Evolutionary conservation across 768 basidiomycete genomes (phyloP), one percentile per base, ranked within the genome.

Genomic region (Russula ochroleuca): DNA sequence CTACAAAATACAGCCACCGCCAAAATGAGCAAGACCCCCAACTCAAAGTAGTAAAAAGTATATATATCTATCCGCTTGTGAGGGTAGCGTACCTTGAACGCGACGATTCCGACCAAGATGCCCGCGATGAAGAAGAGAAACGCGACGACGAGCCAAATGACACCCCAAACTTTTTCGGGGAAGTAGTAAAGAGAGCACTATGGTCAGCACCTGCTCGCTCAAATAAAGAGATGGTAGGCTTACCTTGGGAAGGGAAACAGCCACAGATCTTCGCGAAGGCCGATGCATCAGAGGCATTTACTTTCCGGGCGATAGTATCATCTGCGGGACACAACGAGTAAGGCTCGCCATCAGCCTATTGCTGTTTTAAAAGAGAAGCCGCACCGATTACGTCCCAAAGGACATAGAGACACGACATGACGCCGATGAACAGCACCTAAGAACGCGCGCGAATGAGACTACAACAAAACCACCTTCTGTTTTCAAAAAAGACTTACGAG

Each of bases 381-480:
- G 62, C 59, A 85, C 91, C 89, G 38, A 92, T 80, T 55, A 96
- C 87, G 69, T 96, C 94, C 89, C 91, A 95, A 1, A 92, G 79
- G 56, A 85, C 87, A 69, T 94, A 94, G 77, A 94, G 77, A 73
- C 88, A 90, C 9, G 88, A 90, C 92, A 94, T 94, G 65, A 85
- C 83, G 19, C 92, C 92, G 38, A 94, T 83, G 72, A 94, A 94
- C 28, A 94, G 73, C 13, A 93, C 78, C 89, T 90, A 35, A 4
- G 21, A 2, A 58, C 10, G 21, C 10, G 10, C 8, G 21, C 17
- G 8, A 48, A 43, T 49, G 14, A 55, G 41, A 15, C 2, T 11
- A 11, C 50, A 3, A 13, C 19, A 52, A 25, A 31, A 17, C 33
- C 43, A 2, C 28, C 2, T 28, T 28, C 7, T 1, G 7, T 35